Percentiles rank a stretch among this genome's conserved stretches.
phyloP scores from a whole-genome alignment of 176 grass and related monocot species.

The Olyra latifolia region DNA sequence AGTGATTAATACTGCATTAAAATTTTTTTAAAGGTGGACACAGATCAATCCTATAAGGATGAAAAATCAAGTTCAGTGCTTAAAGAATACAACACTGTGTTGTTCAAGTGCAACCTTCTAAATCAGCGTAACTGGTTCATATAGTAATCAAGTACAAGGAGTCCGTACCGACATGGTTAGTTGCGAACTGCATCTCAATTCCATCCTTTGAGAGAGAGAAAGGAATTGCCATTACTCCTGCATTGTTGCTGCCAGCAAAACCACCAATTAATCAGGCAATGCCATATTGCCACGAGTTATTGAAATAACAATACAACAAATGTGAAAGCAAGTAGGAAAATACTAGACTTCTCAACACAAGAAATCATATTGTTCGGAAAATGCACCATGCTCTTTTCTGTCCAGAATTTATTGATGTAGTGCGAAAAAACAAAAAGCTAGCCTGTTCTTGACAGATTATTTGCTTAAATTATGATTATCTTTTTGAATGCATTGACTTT shows the following conservation, averaged over 20 bases:
- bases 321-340: neutral
- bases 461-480: too few species aligned
- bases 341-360: too few species aligned
- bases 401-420: neutral
- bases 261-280: neutral
- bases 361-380: neutral
- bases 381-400: neutral
- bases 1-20: neutral
- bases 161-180: constrained; percentile 84
- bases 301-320: neutral
- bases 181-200: constrained; percentile 94
- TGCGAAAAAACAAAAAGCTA: neutral
- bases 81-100: neutral
- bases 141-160: neutral
- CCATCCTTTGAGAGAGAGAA: constrained; percentile 88
- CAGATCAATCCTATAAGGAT: neutral
- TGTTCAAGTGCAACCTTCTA: neutral
- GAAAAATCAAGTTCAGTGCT: neutral
- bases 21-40: neutral
- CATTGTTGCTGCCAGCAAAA: constrained; percentile 75
- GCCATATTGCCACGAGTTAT: neutral
- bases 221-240: constrained; percentile 87
- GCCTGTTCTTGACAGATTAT: too few species aligned
- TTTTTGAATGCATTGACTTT: too few species aligned
- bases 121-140: neutral